Base-by-base conservation (phyloP, 768 basidiomycete species). In the Mrakia hoshinonis region DNA sequence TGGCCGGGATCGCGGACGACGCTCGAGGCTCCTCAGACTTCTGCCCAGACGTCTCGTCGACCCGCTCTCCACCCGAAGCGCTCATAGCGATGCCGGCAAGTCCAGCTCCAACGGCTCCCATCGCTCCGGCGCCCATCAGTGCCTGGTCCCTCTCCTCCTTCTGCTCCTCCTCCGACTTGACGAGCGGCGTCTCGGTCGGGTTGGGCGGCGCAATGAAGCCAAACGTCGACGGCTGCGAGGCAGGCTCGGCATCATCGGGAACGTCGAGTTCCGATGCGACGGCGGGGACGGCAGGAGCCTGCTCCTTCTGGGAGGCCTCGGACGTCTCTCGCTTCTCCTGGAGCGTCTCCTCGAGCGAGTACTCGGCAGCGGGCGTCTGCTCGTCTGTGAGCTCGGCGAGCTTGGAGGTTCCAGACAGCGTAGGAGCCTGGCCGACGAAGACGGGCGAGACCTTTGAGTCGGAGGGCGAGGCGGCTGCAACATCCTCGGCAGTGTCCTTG, bases 81-180 rank as follows among this genome's bases (percentile, higher is more conserved):
- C 6, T 31, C 24, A 58, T n/a, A 18, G 67, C 67, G 36, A 68
- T 55, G 18, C 67, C 52, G 12, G 34, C 67, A 36, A 68, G 47
- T 1, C 36, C 48, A 12, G 67, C 67, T 13, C 67, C 67, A 7
- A 46, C 52, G 26, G 22, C 51, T 26, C 52, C 67, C 11, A 54
- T 22, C 4, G 31, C 36, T 22, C 51, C 67, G 31, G 51, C 31
- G 12, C 52, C 52, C 22, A 60, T 18, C 13, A 38, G 12, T 24
- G 29, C 20, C 36, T 24, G 20, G 39, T 24, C 51, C n/a, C 31
- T 6, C 18, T 68, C 52, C 38, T 46, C 6, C 36, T 52, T 39
- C 10, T 12, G 7, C 67, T 68, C 38, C 54, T 54, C 67, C 22
- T 67, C 48, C 24, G 66, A 49, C 66, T 49, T 49, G 48, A 15